phyloP scores from a whole-genome alignment of 106 monocot genomes.

The Posidonia australis region DNA sequence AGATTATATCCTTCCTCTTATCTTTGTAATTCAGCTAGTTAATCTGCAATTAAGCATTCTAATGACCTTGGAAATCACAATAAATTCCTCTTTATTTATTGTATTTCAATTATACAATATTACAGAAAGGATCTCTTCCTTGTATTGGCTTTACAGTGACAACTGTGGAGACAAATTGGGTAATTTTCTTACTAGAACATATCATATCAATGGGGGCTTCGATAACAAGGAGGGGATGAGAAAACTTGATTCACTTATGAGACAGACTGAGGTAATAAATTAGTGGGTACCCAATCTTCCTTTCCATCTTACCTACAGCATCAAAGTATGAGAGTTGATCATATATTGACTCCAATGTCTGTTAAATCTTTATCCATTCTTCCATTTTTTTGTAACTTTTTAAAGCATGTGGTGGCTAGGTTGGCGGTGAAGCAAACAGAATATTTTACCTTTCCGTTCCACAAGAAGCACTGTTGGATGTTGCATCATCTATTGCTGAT shows the following conservation, averaged over 20 bases:
- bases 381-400: not conserved
- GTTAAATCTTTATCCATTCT: not conserved
- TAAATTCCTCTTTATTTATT: no score
- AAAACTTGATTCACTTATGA: constrained; percentile 51
- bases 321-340: not conserved
- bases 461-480: constrained; percentile 82
- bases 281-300: no score
- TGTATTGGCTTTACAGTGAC: constrained; percentile 34
- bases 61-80: no score
- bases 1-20: no score
- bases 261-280: constrained; percentile 45
- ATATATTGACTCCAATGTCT: not conserved
- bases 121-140: no score
- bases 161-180: constrained; percentile 58
- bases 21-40: no score
- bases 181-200: constrained; percentile 54
- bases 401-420: constrained; percentile 22
- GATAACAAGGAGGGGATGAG: constrained; percentile 65
- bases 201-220: constrained; percentile 60
- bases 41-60: no score
- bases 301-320: not conserved
- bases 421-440: constrained; percentile 56
- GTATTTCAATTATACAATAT: no score
- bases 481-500: constrained; percentile 58
- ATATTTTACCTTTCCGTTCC: constrained; percentile 94